A percentile compares a stretch with the other conserved stretches of the same genome.
phyloP scores from a whole-genome alignment of 2,329 filamentous ascomycete species.

The Dactylonectria estremocensis region DNA sequence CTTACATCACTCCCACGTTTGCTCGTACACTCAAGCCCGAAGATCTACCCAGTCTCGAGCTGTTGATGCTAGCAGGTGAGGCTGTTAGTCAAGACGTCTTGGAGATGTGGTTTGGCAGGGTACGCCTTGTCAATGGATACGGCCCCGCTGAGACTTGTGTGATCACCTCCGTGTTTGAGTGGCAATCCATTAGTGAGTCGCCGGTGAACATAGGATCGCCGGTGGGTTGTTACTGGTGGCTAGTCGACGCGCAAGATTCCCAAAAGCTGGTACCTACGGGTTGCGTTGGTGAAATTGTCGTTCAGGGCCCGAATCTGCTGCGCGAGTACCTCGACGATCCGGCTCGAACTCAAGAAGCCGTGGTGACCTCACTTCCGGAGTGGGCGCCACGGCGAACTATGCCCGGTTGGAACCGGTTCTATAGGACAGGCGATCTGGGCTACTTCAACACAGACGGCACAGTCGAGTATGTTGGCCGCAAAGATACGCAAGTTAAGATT shows the following conservation, averaged over 20 bases:
- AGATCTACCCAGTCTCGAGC: slow-evolving; percentile 30
- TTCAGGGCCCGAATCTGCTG: slow-evolving; percentile 42
- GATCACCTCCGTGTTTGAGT: slow-evolving; percentile 26
- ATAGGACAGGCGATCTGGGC: slow-evolving; percentile 44
- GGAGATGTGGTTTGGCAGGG: slow-evolving; percentile 33
- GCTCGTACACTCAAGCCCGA: slow-evolving; percentile 35
- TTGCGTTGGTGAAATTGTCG: slow-evolving; percentile 37
- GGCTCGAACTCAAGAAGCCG: slow-evolving; percentile 46
- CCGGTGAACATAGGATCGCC: slow-evolving; percentile 30
- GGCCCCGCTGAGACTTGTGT: slow-evolving; percentile 43
- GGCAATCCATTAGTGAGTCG: not conserved
- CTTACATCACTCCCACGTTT: slow-evolving; percentile 45
- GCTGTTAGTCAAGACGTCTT: slow-evolving; percentile 33
- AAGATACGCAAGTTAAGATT: slow-evolving; percentile 70
- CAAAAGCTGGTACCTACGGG: slow-evolving; percentile 35
- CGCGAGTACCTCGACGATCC: slow-evolving; percentile 42
- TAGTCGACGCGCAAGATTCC: slow-evolving; percentile 41
- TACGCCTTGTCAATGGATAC: slow-evolving; percentile 43
- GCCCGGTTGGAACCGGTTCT: slow-evolving; percentile 29
- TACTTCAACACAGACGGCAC: slow-evolving; percentile 52
- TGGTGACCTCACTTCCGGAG: slow-evolving; percentile 48
- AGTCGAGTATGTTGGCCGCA: slow-evolving; percentile 58
- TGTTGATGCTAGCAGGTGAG: slow-evolving; percentile 42
- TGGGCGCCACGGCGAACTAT: slow-evolving; percentile 22
- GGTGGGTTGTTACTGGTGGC: slow-evolving; percentile 30